Base-by-base conservation (phyloP, 192 early-diverging fungal species). In the Coemansia sp. region DNA sequence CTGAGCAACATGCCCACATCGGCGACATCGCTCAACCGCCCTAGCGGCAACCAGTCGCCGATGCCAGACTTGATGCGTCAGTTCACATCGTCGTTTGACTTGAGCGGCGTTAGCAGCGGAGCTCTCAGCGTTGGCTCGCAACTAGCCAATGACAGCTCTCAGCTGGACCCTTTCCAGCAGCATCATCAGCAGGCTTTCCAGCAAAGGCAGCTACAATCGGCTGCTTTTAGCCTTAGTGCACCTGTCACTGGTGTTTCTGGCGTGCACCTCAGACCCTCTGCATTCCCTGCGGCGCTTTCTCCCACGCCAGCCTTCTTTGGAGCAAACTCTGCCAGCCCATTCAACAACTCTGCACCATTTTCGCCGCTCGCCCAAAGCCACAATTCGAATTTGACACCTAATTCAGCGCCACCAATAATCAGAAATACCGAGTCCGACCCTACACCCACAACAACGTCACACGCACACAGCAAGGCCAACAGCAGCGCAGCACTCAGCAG, bases 11-110 rank as follows among this genome's bases (percentile, higher is more conserved):
- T 79, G 59, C 43, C 63, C 8, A 36, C 69, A 14, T 71, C 74
- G 9, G 36, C 66, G 38, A 37, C 46, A 1, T 55, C 69, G 21
- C 35, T 68, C 45, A 48, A 66, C 20, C 68, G 65, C 46, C 20
- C 42, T 11, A 39, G 55, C 38, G 46, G 69, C 35, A 69, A 39
- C 20, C 16, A 18, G 42, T 74, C 77, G 65, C 72, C 77, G 3
- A 57, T 57, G 51, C 69, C 77, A 0, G 77, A 74, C 1, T 24
- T 80, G 62, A 51, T 65, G 69, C 77, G 77, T 35, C 72, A 80
- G 59, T 80, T 80, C 53, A 74, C 72, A 4, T 74, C 77, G 55
- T 68, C 77, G 45, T 80, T 74, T 55, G 77, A 80, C 59, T 45
- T 74, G 36, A n/a, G 36, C 59, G 9, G 59, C 8, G 13, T 35